Base-by-base conservation (phyloP, 2,329 filamentous ascomycete genomes). In the Leptographium radiaticola region DNA sequence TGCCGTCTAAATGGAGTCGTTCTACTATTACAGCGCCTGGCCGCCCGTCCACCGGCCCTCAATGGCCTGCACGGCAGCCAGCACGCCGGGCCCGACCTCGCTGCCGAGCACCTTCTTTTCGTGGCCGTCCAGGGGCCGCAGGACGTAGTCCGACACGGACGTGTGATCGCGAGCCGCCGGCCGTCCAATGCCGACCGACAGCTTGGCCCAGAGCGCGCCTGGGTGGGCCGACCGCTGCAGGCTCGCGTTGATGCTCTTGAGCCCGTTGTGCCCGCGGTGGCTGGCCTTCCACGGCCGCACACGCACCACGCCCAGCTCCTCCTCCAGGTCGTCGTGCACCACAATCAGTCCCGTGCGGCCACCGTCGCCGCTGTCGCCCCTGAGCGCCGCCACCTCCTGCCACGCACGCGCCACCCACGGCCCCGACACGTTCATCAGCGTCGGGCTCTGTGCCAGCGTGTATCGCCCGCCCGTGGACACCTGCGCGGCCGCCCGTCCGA, bases 271-370 rank as follows among this genome's bases (percentile, higher is more conserved):
- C 0, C 87, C 87, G 11, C 78, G 75, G 40, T 80, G 73, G 62
- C 84, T 88, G 53, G 75, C 68, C 2, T 75, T 73, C 65, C 85
- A 88, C 30, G 75, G 73, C 54, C 77, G 77, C 7, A 87, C 72
- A 49, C 73, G 79, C 15, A 95, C 75, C 39, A 76, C 75, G 0
- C 89, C 89, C 2, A 89, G 64, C 3, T 76, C 71, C 44, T 79
- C 75, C 62, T 96, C 90, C 38, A 97, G 70, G 66, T 97, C 91
- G 66, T 97, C 91, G 66, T 97, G 89, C 20, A 97, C 72, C 13
- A 97, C 71, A 0, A 97, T 80, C 16, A 98, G 68, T 20, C 70
- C 56, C 12, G 44, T 33, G 40, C 42, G 15, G 71, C 64, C 34
- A 18, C 38, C 43, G 52, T 16, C 16, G 39, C 42, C 16, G 71